These are phyloP conservation scores for Fistulina hepatica DNA, from an alignment of 1,284 basidiomycete genomes.

Conservation along the genomic window DNA sequence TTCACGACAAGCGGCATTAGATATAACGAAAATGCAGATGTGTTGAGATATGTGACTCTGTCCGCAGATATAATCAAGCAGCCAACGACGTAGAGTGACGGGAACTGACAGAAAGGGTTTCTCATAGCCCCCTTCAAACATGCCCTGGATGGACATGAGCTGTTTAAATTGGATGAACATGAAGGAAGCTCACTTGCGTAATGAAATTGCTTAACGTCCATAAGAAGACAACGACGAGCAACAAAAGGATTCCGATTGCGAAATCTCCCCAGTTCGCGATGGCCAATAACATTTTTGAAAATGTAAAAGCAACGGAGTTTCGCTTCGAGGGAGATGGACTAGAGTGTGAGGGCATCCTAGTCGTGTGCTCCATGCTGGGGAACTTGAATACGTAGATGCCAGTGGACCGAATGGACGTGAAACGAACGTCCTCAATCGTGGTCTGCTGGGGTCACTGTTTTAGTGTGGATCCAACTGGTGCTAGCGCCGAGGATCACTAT, in stretches of 20 bases:
- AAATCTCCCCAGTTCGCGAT: too few species aligned
- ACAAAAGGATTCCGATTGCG: slow-evolving; percentile 57
- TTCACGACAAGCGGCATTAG: slow-evolving; percentile 60
- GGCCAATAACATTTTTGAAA: too few species aligned
- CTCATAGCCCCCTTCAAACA: slow-evolving; percentile 63
- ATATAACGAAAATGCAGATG: slow-evolving; percentile 83
- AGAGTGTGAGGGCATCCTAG: too few species aligned
- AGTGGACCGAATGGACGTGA: too few species aligned
- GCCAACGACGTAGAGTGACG: slow-evolving; percentile 6
- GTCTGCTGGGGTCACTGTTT: too few species aligned
- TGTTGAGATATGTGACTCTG: slow-evolving; percentile 82
- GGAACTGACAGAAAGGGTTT: slow-evolving; percentile 71
- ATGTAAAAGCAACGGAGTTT: too few species aligned
- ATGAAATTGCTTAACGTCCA: slow-evolving; percentile 78
- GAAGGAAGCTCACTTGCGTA: slow-evolving; percentile 50
- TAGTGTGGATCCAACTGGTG: too few species aligned
- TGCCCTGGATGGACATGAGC: slow-evolving; percentile 31
- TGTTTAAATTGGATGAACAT: background rate
- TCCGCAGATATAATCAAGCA: slow-evolving; percentile 5
- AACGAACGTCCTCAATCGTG: too few species aligned
- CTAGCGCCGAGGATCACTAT: too few species aligned
- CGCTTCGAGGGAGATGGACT: too few species aligned
- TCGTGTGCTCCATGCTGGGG: too few species aligned
- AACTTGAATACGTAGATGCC: too few species aligned
- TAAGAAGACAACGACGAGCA: slow-evolving; percentile 72